Conservation (phyloP, 129 eudicot species). For the Helianthus tuberosus region DNA sequence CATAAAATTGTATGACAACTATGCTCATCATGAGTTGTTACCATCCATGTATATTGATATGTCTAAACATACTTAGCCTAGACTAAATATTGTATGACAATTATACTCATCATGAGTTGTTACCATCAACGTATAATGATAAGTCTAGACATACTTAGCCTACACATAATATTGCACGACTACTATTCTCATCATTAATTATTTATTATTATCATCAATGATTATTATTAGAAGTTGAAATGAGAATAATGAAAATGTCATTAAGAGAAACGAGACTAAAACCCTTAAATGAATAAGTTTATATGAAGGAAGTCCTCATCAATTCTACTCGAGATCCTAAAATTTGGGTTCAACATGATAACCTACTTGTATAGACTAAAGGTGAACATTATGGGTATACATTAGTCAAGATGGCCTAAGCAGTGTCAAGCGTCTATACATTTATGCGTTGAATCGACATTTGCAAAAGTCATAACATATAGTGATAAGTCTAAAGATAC, state of each 20-base stretch:
- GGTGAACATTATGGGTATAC: neutral
- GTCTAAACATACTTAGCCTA: too few species aligned
- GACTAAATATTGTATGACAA: neutral
- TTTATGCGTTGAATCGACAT: neutral
- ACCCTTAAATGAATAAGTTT: neutral
- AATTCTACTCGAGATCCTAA: neutral
- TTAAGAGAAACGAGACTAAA: neutral
- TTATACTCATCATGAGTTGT: neutral
- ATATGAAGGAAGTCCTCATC: neutral
- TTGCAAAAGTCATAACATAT: neutral
- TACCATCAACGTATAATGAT: neutral
- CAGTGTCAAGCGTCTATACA: neutral
- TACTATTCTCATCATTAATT: neutral
- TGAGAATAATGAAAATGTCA: neutral
- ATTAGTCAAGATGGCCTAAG: neutral
- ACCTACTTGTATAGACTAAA: neutral
- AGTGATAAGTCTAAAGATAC: neutral
- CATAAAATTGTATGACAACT: neutral
- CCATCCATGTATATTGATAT: neutral
- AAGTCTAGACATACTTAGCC: too few species aligned
- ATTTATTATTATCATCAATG: too few species aligned
- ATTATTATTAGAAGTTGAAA: neutral
- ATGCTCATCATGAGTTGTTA: neutral
- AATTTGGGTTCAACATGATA: neutral
- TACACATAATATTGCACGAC: too few species aligned